phyloP scores from a whole-genome alignment of 2,329 filamentous ascomycete genomes.

The Thielaviopsis musarum region DNA sequence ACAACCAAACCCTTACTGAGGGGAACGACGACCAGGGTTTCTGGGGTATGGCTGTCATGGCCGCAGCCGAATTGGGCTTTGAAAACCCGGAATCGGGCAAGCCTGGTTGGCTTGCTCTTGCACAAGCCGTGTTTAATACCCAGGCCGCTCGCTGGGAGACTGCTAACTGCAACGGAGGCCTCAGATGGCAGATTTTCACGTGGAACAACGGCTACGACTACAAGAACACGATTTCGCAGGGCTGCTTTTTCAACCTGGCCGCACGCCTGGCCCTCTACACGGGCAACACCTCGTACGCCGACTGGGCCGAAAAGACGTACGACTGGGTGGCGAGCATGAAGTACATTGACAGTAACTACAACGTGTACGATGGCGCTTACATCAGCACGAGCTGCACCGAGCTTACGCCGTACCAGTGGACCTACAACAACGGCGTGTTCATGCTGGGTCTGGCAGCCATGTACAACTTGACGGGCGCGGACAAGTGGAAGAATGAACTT shows the following conservation, averaged over 20 bases:
- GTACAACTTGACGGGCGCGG: constrained; percentile 41
- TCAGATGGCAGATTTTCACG: constrained; percentile 72
- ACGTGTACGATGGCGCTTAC: constrained; percentile 46
- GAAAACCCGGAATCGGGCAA: constrained; percentile 37
- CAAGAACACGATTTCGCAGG: constrained; percentile 50
- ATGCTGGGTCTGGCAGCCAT: constrained; percentile 51
- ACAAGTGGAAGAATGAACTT: constrained; percentile 40
- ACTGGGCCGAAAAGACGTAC: constrained; percentile 62
- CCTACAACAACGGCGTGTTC: constrained; percentile 51
- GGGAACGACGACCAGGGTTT: constrained; percentile 65
- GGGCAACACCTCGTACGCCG: constrained; percentile 55
- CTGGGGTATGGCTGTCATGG: constrained; percentile 55
- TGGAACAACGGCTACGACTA: constrained; percentile 73
- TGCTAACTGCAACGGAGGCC: constrained; percentile 51
- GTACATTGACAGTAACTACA: constrained; percentile 42
- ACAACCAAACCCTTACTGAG: constrained; percentile 49
- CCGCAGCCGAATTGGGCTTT: constrained; percentile 53
- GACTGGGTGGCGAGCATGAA: constrained; percentile 45
- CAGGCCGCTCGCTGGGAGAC: constrained; percentile 59
- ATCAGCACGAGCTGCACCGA: constrained; percentile 38
- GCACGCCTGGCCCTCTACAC: constrained; percentile 63
- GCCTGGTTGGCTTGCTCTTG: constrained; percentile 54
- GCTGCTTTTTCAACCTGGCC: constrained; percentile 44
- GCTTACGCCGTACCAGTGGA: constrained; percentile 47
- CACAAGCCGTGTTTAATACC: constrained; percentile 67